Base-by-base conservation (phyloP, 768 basidiomycete species). In the Suillus spraguei region DNA sequence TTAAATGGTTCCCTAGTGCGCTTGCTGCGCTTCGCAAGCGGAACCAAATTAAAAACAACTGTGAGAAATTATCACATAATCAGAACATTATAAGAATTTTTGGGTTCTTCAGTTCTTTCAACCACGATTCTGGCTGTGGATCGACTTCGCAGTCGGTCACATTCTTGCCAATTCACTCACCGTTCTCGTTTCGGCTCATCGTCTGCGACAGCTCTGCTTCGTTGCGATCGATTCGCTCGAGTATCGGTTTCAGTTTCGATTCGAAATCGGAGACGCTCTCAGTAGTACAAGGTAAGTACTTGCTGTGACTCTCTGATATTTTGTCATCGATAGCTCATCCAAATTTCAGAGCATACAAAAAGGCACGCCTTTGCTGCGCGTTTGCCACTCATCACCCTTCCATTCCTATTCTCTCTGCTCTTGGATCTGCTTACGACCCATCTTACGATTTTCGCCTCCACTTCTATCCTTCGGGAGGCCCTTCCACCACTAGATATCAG, bases 281-380 rank as follows among this genome's bases (percentile, higher is more conserved):
- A 62, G 64, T 59, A 66, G 67, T 67, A 66, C 65, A 66, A 69
- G 69, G 63, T 66, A 16, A 58, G 63, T 64, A n/a, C 6, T 9
- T 38, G 11, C 9, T 22, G 20, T 28, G 16, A 39, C n/a, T 1
- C 49, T 63, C 67, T 60, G 61, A 58, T 62, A 60, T 64, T 63
- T 8, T 49, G 35, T 62, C 54, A 67, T 71, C 61, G 59, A 63
- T 67, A 72, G 66, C 69, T 70, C 69, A 44, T 60, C 42, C 59
- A 67, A 71, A 68, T 58, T 72, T 68, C 67, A 72, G 74, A 75
- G 69, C 76, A 71, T 68, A 67, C 69, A 72, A 92, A 93, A 92
- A 92, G 90, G 90, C 90, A 83, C 91, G 91, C 91, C 91, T 94
- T 93, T 83, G 89, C 82, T 92, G 91, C 83, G 91, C 91, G 91